Conservation (phyloP, 2,329 filamentous ascomycete genomes). For the Curvularia eragrostidis region DNA sequence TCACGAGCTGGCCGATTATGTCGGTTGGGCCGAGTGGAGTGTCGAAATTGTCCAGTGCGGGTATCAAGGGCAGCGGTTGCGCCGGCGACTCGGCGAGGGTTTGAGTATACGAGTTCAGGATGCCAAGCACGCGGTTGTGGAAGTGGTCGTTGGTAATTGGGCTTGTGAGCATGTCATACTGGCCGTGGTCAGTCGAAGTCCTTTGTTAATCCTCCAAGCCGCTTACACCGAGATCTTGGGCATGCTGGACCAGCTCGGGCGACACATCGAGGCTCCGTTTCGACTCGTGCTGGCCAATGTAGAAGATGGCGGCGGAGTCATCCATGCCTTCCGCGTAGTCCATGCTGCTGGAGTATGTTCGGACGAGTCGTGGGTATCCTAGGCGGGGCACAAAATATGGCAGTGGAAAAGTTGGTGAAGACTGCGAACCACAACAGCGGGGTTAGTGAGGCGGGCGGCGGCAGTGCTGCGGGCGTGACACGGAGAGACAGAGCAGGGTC, state of each 20-base stretch:
- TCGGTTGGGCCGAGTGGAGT: conserved; percentile 74
- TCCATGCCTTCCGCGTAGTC: conserved; percentile 43
- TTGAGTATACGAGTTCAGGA: conserved; percentile 64
- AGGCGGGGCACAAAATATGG: neutral
- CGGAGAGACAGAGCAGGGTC: neutral
- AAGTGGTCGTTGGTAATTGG: conserved; percentile 80
- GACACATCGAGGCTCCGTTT: conserved; percentile 66
- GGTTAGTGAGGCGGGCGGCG: conserved; percentile 12
- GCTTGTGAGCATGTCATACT: conserved; percentile 82
- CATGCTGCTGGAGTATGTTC: conserved; percentile 26
- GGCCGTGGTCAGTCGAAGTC: conserved; percentile 11
- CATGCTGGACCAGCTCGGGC: conserved; percentile 68
- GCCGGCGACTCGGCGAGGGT: conserved; percentile 53
- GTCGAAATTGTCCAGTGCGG: conserved; percentile 78
- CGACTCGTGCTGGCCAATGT: conserved; percentile 77
- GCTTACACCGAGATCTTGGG: conserved; percentile 73
- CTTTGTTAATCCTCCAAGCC: conserved; percentile 1
- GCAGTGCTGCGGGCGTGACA: conserved; percentile 9
- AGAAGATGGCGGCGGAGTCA: conserved; percentile 62
- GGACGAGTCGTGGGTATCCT: neutral
- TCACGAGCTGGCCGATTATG: conserved; percentile 75
- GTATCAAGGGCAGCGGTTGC: conserved; percentile 55
- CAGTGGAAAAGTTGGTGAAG: conserved; percentile 15
- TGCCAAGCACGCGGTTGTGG: conserved; percentile 68
- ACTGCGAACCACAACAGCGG: conserved; percentile 19